Conservation (phyloP, 306 rosid genomes). For the Castanea mollissima region DNA sequence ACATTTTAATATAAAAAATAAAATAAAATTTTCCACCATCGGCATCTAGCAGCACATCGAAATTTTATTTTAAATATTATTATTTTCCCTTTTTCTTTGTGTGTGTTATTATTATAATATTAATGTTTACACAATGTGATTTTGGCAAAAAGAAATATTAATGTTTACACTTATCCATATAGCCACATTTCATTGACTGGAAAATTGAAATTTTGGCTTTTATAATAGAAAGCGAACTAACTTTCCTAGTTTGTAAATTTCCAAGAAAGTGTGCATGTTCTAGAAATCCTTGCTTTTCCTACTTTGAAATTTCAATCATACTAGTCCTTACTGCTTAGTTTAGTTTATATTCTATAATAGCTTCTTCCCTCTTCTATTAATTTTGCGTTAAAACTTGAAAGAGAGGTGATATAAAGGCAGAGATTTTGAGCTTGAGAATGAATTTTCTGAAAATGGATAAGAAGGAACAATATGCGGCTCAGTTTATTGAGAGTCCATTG, state of each 20-base stretch:
- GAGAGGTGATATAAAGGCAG: background rate
- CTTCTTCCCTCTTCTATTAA: background rate
- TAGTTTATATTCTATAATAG: background rate
- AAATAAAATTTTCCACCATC: too few species aligned
- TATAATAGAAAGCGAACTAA: background rate
- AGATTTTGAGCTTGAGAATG: background rate
- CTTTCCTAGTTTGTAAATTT: conserved; percentile 3
- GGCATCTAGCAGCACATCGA: too few species aligned
- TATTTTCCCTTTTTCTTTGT: background rate
- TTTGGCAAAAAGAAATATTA: background rate
- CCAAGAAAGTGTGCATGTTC: conserved; percentile 18
- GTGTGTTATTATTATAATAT: background rate
- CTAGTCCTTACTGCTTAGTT: background rate
- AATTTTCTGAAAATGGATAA: background rate
- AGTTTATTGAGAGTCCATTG: conserved; percentile 16
- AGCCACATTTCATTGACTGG: conserved; percentile 18
- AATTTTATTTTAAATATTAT: too few species aligned
- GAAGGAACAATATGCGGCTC: conserved; percentile 15
- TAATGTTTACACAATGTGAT: background rate
- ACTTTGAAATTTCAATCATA: background rate
- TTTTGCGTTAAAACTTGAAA: background rate
- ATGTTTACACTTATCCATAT: background rate
- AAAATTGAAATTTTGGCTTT: background rate
- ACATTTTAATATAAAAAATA: too few species aligned
- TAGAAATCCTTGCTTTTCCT: background rate